Percentiles rank a stretch among this genome's conserved stretches.
Evolutionary conservation across 495 filamentous ascomycete species (phyloP).

Genomic region (Gamarada debralockiae): DNA sequence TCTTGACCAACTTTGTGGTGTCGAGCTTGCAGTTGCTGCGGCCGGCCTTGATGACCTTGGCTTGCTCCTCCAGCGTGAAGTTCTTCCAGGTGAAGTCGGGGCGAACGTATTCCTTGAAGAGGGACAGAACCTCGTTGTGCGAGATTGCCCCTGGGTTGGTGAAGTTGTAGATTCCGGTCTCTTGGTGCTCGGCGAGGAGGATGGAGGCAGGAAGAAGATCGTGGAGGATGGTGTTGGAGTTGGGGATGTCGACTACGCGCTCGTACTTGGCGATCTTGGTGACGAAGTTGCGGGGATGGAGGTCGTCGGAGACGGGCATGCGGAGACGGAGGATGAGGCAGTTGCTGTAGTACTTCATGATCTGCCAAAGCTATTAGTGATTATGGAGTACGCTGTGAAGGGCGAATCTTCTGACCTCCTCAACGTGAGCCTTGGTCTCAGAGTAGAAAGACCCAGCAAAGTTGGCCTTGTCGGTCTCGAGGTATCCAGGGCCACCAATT

Average conservation of each 20-base stretch:
- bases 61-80: conserved; percentile 60
- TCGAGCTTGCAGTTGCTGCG: conserved; percentile 63
- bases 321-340: conserved; percentile 57
- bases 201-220: conserved; percentile 60
- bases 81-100: conserved; percentile 63
- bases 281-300: conserved; percentile 63
- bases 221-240: conserved; percentile 62
- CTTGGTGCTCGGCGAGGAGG: conserved; percentile 54
- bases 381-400: neutral
- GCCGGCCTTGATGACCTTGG: conserved; percentile 62
- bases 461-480: conserved; percentile 60
- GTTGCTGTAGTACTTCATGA: conserved; percentile 58
- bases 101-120: conserved; percentile 59
- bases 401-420: conserved; percentile 43
- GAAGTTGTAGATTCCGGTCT: conserved; percentile 63
- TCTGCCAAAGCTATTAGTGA: conserved; percentile 29
- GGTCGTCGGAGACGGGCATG: conserved; percentile 66
- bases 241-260: conserved; percentile 60
- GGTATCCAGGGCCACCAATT: conserved; percentile 53
- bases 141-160: conserved; percentile 66
- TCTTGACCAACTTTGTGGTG: conserved; percentile 53
- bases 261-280: conserved; percentile 65
- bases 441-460: conserved; percentile 66
- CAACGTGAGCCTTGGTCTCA: conserved; percentile 59
- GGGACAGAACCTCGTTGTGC: conserved; percentile 60